Percentiles rank a stretch among this genome's conserved stretches.
phyloP scores from a whole-genome alignment of 139 green algal species.

The Chlorella sp. region DNA sequence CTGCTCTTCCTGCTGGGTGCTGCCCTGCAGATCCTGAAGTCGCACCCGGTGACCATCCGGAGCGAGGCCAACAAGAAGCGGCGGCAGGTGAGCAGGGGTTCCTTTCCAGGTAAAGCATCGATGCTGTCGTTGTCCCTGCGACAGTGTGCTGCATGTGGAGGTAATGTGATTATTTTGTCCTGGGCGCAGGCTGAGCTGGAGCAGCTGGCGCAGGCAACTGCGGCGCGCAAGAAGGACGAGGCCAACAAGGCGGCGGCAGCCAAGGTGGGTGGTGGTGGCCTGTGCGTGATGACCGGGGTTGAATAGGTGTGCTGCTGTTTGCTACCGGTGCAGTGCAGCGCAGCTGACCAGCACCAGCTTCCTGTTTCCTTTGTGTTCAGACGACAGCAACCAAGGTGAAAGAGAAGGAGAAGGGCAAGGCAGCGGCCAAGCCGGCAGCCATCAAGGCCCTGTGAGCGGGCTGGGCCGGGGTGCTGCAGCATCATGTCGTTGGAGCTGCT shows the following conservation, averaged over 20 bases:
- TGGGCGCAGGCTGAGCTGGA: constrained; percentile 37
- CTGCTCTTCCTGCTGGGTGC: background rate
- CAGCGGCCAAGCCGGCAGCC: background rate
- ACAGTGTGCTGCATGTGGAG: no score
- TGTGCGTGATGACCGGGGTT: no score
- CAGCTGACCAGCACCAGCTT: no score
- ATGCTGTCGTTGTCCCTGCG: no score
- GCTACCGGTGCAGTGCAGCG: no score
- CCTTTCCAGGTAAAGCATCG: no score
- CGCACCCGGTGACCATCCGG: constrained; percentile 78
- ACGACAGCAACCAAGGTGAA: background rate
- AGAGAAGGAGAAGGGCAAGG: background rate
- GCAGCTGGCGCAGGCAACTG: constrained; percentile 13
- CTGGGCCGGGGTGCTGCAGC: background rate
- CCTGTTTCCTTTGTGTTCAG: no score
- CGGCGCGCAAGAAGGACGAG: constrained; percentile 24
- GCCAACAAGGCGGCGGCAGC: background rate
- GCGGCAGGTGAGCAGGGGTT: constrained; percentile 50
- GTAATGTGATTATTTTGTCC: background rate
- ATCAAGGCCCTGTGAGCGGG: constrained; percentile 30
- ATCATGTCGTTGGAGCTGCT: no score
- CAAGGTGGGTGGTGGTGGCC: no score
- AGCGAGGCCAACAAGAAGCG: constrained; percentile 84
- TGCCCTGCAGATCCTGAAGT: constrained; percentile 81
- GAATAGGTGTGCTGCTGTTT: no score